Percentiles rank a stretch among this genome's conserved stretches.
Conservation (phyloP, 2,329 filamentous ascomycete genomes). For the Dendrostoma leiphaemia region DNA sequence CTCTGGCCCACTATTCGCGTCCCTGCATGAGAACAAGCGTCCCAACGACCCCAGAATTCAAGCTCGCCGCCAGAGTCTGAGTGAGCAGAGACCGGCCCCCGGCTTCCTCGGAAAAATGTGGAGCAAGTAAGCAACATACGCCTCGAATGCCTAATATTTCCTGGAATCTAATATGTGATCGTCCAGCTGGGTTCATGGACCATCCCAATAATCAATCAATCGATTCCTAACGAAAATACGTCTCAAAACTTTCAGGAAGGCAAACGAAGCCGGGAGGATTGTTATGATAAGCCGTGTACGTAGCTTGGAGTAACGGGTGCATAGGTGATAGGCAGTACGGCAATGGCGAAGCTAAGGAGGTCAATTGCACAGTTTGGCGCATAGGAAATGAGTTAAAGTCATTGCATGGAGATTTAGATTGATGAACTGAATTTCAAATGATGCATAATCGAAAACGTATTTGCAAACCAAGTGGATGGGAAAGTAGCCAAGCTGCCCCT, state of each 20-base stretch:
- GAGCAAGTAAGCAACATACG: slow-evolving; percentile 47
- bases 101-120: slow-evolving; percentile 56
- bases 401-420: too few relatives aligned
- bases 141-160: background rate
- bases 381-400: too few relatives aligned
- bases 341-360: too few relatives aligned
- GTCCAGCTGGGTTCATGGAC: background rate
- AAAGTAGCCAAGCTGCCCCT: too few relatives aligned
- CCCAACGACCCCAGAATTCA: slow-evolving; percentile 36
- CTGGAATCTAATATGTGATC: too few relatives aligned
- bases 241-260: background rate
- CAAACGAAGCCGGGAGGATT: background rate
- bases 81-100: slow-evolving; percentile 48
- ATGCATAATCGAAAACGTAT: too few relatives aligned
- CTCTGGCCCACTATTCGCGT: slow-evolving; percentile 50
- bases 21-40: slow-evolving; percentile 51
- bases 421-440: too few relatives aligned
- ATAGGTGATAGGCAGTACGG: too few relatives aligned
- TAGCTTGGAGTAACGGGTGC: background rate
- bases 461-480: too few relatives aligned
- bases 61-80: slow-evolving; percentile 53
- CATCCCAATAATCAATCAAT: background rate
- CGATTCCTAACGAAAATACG: background rate
- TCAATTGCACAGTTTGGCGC: background rate
- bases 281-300: too few relatives aligned